Conservation (phyloP, 768 basidiomycete species). For the Tulasnella sp. region DNA sequence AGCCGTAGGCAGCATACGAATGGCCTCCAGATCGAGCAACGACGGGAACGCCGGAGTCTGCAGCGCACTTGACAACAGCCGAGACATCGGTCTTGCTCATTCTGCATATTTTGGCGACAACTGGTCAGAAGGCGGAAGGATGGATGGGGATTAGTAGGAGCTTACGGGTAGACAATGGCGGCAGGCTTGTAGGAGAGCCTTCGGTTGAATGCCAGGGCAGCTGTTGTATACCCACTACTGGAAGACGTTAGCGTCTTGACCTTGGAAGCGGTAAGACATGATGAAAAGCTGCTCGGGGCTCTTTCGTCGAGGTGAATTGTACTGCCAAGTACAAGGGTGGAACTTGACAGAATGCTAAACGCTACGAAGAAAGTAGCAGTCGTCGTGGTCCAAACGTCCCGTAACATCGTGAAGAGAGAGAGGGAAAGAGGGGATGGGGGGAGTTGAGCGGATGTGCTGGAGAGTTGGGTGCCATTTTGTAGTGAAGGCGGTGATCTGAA, state of each 20-base stretch:
- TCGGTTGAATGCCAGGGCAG: slow-evolving; percentile 22
- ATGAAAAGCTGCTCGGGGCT: background rate
- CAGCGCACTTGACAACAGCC: slow-evolving; percentile 21
- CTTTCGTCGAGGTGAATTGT: background rate
- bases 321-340: background rate
- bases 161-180: slow-evolving; percentile 23
- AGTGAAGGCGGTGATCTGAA: background rate
- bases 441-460: background rate
- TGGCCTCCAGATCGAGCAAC: slow-evolving; percentile 25
- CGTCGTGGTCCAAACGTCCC: background rate
- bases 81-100: slow-evolving; percentile 21
- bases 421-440: background rate
- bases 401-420: background rate
- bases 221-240: slow-evolving; percentile 12
- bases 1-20: slow-evolving; percentile 22
- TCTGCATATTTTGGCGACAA: background rate
- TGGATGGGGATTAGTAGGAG: background rate
- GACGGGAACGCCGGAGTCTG: slow-evolving; percentile 17
- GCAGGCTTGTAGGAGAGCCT: slow-evolving; percentile 23
- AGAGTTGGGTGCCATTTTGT: background rate
- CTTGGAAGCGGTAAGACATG: background rate
- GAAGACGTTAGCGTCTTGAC: background rate
- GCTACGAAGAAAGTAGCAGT: background rate
- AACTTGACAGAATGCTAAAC: background rate
- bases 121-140: background rate